Evolutionary conservation across 2,329 filamentous ascomycete genomes (phyloP), one percentile per base, ranked within the genome.

Genomic region (Aureobasidium musti): DNA sequence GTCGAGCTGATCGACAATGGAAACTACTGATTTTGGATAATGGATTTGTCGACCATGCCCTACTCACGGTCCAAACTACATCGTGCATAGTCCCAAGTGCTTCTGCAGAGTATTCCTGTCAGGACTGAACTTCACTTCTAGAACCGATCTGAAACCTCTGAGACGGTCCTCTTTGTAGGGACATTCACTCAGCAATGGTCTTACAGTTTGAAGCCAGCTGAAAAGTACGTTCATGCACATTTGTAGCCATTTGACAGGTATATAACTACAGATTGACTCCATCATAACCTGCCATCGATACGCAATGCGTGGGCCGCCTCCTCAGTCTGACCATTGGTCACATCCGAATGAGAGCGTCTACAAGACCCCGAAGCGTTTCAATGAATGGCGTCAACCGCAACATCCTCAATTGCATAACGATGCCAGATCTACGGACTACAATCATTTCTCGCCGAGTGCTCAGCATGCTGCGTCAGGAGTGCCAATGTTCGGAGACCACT

Each of bases 1-100:
- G 43, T 63, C 41, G 33, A 63, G 59, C 59, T 39, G 59, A 63
- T 63, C 59, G 59, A 52, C 59, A 52, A 63, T n/a, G 35, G 21
- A 41, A 30, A 39, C 30, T 63, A 41, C 59, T 52, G 11, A 21
- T 47, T 30, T 14, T 52, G 45, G 59, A 63, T 63, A 63, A 63
- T 63, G 59, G 21, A 63, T 41, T 17, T 45, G 5, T 52, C 17
- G n/a, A 41, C 14, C 26, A 28, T 30, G 17, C 39, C 37, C 37
- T 41, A 19, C 14, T 14, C 19, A 30, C 37, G 21, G 41, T 30
- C n/a, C 37, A 43, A 14, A 45, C 37, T 8, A 45, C 54, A 59
- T 45, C 39, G 45, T 45, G 6, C 35, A 57, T 21, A 21, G 6
- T 19, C n/a, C 1, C 35, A 30, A 13, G 23, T 7, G 19, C 8